phyloP scores from a whole-genome alignment of 2,329 filamentous ascomycete species.

The Ceratocystis cacaofunesta region DNA sequence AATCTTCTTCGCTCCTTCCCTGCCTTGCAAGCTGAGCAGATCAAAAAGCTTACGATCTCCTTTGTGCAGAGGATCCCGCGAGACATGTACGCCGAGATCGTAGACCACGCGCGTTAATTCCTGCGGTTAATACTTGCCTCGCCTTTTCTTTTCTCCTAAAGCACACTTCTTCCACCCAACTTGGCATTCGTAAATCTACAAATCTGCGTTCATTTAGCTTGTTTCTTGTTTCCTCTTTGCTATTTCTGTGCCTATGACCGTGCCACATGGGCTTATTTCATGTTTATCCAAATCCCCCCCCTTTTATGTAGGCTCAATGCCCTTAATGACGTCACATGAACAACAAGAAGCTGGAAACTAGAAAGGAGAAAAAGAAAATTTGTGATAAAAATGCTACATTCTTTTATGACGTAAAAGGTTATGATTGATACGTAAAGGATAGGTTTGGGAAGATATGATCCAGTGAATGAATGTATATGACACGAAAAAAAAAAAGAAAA shows the following conservation, averaged over 20 bases:
- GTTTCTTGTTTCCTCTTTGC: no score
- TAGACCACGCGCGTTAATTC: slow-evolving; percentile 60
- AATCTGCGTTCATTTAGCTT: no score
- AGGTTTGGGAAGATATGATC: not conserved
- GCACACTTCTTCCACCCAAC: no score
- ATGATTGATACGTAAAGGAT: not conserved
- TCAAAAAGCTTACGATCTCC: slow-evolving; percentile 71
- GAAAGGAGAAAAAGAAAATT: not conserved
- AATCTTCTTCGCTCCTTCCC: slow-evolving; percentile 83
- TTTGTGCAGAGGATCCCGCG: slow-evolving; percentile 83
- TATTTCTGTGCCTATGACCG: no score
- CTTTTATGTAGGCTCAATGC: no score
- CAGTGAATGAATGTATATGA: not conserved
- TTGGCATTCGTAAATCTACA: not conserved
- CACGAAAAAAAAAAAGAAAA: not conserved
- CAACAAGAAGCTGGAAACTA: not conserved
- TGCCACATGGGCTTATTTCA: no score
- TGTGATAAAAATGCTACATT: not conserved
- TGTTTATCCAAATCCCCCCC: no score
- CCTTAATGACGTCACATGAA: not conserved
- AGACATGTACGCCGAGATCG: slow-evolving; percentile 79
- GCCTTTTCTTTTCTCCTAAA: not conserved
- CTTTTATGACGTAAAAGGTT: not conserved
- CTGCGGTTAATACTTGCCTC: not conserved
- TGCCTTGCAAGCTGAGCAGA: slow-evolving; percentile 63